Conservation (phyloP, 208 protist genomes). For the Trypanosoma platydactyli region DNA sequence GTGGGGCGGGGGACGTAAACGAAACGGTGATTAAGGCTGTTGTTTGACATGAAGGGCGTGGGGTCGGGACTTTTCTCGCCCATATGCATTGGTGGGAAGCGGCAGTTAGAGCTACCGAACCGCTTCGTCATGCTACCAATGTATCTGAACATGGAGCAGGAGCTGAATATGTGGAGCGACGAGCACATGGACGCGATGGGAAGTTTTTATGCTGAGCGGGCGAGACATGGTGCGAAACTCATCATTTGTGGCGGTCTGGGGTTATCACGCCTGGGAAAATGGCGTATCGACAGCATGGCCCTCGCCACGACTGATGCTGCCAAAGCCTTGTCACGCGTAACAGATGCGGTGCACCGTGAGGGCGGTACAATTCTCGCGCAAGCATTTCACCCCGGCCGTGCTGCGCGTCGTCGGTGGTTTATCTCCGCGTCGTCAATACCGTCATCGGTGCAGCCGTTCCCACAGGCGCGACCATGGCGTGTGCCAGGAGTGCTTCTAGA, state of each 20-base stretch:
- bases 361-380: constrained; percentile 91
- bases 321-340: constrained; percentile 72
- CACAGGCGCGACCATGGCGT: constrained; percentile 51
- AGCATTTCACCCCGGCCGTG: constrained; percentile 91
- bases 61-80: constrained; percentile 53
- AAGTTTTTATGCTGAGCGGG: constrained; percentile 81
- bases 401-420: constrained; percentile 51
- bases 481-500: constrained; percentile 56
- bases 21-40: neutral
- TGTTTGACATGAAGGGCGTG: neutral
- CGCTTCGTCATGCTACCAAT: constrained; percentile 86
- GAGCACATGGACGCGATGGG: constrained; percentile 76
- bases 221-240: constrained; percentile 81
- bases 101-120: constrained; percentile 56
- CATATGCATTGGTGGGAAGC: constrained; percentile 42
- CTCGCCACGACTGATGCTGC: constrained; percentile 78
- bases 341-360: constrained; percentile 82
- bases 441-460: constrained; percentile 64
- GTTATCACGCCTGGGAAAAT: constrained; percentile 75
- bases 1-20: neutral
- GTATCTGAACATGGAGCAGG: constrained; percentile 84
- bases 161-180: constrained; percentile 54
- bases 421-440: constrained; percentile 59
- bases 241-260: constrained; percentile 90
- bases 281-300: constrained; percentile 73